These are phyloP conservation scores for Colletotrichum tanaceti DNA, from an alignment of 2,329 filamentous ascomycete species.

Conservation along the genomic window DNA sequence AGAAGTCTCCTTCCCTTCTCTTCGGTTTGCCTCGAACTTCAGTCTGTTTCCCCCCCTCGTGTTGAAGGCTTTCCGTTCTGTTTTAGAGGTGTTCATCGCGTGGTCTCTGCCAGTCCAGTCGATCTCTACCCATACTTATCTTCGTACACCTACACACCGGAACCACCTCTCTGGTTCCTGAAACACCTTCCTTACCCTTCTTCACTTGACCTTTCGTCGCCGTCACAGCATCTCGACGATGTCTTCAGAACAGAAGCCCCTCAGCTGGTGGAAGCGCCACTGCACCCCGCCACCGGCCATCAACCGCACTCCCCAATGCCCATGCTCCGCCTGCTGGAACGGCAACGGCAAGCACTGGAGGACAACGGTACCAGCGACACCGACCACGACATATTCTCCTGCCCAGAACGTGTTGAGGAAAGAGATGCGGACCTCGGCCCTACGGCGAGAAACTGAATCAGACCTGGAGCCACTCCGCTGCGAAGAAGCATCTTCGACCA, in stretches of 20 bases:
- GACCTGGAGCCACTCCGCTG: constrained; percentile 33
- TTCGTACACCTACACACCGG: constrained; percentile 13
- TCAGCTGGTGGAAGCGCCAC: constrained; percentile 56
- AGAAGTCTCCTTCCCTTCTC: background rate
- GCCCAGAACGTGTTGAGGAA: background rate
- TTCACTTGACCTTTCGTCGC: constrained; percentile 3
- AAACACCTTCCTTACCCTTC: constrained; percentile 19
- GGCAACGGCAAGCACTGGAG: constrained; percentile 39
- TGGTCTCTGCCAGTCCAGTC: constrained; percentile 29
- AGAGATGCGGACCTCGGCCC: constrained; percentile 15
- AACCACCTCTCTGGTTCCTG: constrained; percentile 17
- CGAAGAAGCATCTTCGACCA: constrained; percentile 27
- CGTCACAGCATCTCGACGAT: constrained; percentile 14
- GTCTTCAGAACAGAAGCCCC: constrained; percentile 42
- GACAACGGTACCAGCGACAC: constrained; percentile 22
- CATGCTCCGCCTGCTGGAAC: constrained; percentile 51
- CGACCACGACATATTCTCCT: background rate
- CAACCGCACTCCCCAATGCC: constrained; percentile 50
- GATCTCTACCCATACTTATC: constrained; percentile 25
- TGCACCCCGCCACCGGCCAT: constrained; percentile 54
- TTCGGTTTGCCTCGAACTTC: constrained; percentile 11
- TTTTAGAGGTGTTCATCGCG: constrained; percentile 8
- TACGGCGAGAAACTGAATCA: constrained; percentile 32
- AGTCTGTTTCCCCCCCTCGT: constrained; percentile 25
- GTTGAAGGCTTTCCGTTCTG: constrained; percentile 11